Conservation (phyloP, 2,329 filamentous ascomycete species). For the Podosphaera xanthii region DNA sequence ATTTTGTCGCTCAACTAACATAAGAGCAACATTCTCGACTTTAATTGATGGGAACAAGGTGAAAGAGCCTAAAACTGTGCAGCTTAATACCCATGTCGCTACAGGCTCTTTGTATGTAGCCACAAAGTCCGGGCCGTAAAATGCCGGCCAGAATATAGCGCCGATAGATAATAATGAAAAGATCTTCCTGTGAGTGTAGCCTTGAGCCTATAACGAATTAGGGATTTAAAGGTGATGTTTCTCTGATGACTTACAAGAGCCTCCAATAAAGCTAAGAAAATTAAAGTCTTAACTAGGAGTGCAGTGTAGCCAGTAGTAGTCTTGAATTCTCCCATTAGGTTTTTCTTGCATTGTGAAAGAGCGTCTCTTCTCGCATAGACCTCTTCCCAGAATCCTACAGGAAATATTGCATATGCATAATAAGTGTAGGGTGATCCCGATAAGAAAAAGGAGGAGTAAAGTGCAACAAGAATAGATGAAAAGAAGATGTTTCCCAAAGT, state of each 20-base stretch:
- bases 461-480: conserved; percentile 45
- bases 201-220: conserved; percentile 41
- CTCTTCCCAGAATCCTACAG: conserved; percentile 90
- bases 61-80: conserved; percentile 68
- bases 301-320: conserved; percentile 32
- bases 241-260: conserved; percentile 36
- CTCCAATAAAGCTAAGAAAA: conserved; percentile 55
- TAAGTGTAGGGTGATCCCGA: conserved; percentile 67
- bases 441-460: conserved; percentile 60
- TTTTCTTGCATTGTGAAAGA: conserved; percentile 38
- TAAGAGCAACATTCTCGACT: conserved; percentile 48
- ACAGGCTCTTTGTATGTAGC: conserved; percentile 38
- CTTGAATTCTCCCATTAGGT: conserved; percentile 46
- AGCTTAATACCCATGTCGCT: conserved; percentile 52
- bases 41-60: conserved; percentile 78
- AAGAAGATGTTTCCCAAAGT: conserved; percentile 39
- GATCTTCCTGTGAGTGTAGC: conserved; percentile 77
- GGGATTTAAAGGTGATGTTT: background rate
- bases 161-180: conserved; percentile 61
- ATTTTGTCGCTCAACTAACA: conserved; percentile 28
- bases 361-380: conserved; percentile 59
- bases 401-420: conserved; percentile 81
- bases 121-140: conserved; percentile 54
- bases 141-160: conserved; percentile 53
- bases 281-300: conserved; percentile 37